Base-by-base conservation (phyloP, 2,329 filamentous ascomycete genomes). In the Exserohilum rostratum region DNA sequence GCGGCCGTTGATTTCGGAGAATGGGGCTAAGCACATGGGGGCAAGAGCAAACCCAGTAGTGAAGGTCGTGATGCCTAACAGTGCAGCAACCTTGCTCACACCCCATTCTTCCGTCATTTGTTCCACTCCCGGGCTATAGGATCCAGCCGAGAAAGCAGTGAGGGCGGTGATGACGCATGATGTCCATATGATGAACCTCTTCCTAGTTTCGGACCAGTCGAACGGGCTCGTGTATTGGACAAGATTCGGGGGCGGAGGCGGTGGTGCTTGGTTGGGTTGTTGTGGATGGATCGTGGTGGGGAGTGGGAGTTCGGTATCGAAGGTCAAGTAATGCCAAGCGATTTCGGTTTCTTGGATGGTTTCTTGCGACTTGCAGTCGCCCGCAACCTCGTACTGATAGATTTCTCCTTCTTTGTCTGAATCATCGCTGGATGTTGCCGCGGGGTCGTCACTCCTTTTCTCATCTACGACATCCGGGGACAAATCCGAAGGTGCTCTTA, bases 1-100 rank as follows among this genome's bases (percentile, higher is more conserved):
- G 2, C 93, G 85, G 3, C 93, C 93, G 74, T 95, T 91, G 70
- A 96, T 88, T 76, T 97, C 93, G 0, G 88, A 91, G 61, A 96
- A 88, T 0, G 93, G 93, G 0, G 93, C 93, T 0, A 96, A 82
- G 0, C 91, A 81, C 92, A 97, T 96, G 0, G 93, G 93, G 0
- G 90, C 89, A 20, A 92, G 74, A 0, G 84, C 91, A 63, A 96
- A 96, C 3, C 93, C 72, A 11, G 58, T 62, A 0, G 90, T 95
- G 74, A 95, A 97, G 0, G 86, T 84, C 0, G 92, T 96, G 57
- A 96, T 90, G 30, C 91, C 91, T 1, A 87, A 79, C 5, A 89
- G 78, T n/a, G 87, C 83, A 1, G 86, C 87, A n/a, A 89, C 80
- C 9, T 80, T 78, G 34, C 86, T 87, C 0, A 90, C 80, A 3